phyloP scores from a whole-genome alignment of 2,329 filamentous ascomycete species.

The Tolypocladium paradoxum region DNA sequence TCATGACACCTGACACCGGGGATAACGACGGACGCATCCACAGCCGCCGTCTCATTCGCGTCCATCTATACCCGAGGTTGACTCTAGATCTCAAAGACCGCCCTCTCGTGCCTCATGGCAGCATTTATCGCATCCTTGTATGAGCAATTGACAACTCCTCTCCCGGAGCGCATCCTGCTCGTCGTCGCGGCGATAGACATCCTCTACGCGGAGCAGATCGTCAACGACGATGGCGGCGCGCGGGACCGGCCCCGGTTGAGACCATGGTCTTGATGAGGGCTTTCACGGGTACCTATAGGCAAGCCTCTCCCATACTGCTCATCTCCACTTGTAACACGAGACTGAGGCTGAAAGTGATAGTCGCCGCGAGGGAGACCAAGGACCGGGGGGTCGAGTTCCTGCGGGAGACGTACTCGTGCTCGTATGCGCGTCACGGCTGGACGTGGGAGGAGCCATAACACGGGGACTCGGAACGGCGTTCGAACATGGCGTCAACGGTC shows the following conservation, averaged over 20 bases:
- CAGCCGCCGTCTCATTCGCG: too few species aligned
- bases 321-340: neutral
- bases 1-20: too few species aligned
- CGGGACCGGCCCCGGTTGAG: conserved; percentile 7
- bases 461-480: neutral
- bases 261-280: conserved; percentile 8
- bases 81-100: too few species aligned
- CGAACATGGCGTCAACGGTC: neutral
- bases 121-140: too few species aligned
- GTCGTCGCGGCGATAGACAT: conserved; percentile 30
- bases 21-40: too few species aligned
- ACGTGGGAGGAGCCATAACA: neutral
- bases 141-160: too few species aligned
- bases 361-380: neutral
- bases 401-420: too few species aligned
- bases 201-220: conserved; percentile 26
- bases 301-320: too few species aligned
- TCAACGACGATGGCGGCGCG: too few species aligned
- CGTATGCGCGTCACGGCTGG: too few species aligned
- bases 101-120: too few species aligned
- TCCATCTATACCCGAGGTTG: too few species aligned
- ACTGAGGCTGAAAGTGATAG: neutral
- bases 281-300: conserved; percentile 19
- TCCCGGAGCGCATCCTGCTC: conserved; percentile 26
- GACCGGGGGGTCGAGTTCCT: conserved; percentile 1